Base-by-base conservation (phyloP, 192 early-diverging fungal species). In the Bifiguratus adelaidae region DNA sequence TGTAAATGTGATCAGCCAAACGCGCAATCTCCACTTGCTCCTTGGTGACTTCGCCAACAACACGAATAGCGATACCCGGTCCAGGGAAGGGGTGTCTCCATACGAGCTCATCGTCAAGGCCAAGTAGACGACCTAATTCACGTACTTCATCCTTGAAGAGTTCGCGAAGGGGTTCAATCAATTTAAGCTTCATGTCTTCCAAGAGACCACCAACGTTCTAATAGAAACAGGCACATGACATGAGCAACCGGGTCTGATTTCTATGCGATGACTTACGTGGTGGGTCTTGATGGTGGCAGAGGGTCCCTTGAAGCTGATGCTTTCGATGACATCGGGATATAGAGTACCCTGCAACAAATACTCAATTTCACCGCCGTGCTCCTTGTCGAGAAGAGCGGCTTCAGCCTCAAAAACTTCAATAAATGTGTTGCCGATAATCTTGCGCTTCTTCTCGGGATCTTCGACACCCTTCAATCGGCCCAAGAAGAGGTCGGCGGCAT, bases 61-160 rank as follows among this genome's bases (percentile, higher is more conserved):
- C 81, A 56, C 95, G 89, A 60, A 98, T 98, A 30, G 95, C 95
- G 63, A 98, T 93, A 53, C 95, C 95, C 26, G 95, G 95, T 22
- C 95, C 95, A 36, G 95, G 95, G 87, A 98, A 98, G 21, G 95
- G 95, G 61, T 98, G 95, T 48, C 95, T 87, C 92, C 92, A 98
- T 59, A 98, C 74, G 41, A 98, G 70, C 41, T 98, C 93, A 46
- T 92, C 86, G 67, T 88, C 88, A 54, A 98, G 80, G 16, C 78
- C 81, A 44, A 98, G 77, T 32, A 96, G 63, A 41, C 75, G 66
- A 52, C 92, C 95, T n/a, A 98, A 76, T n/a, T 81, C 85, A 49
- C 95, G 89, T 43, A 98, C 95, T 74, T 98, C 95, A 67, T 98
- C 86, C 78, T 98, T 98, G 79, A 98, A 98, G 32, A 98, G 78